phyloP scores from a whole-genome alignment of 805 yeast genomes.

The Wickerhamomyces subpelliculosus region DNA sequence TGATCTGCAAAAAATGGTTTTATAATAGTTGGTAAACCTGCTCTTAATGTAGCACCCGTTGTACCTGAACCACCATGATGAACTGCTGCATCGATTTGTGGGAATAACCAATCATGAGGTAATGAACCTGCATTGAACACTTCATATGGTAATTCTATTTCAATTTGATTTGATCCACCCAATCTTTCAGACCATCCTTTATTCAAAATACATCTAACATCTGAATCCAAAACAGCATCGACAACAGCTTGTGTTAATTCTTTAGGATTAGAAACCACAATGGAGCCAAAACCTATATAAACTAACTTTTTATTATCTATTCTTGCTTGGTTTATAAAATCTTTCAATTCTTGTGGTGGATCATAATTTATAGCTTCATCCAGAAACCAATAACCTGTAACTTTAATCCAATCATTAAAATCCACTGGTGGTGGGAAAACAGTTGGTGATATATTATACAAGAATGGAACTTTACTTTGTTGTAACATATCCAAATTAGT shows the following conservation, averaged over 20 bases:
- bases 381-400: slow-evolving; percentile 93
- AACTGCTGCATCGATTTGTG: slow-evolving; percentile 85
- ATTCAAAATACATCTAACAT: slow-evolving; percentile 78
- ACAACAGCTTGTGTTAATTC: slow-evolving; percentile 72
- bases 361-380: slow-evolving; percentile 52
- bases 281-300: slow-evolving; percentile 93
- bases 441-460: slow-evolving; percentile 83
- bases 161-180: slow-evolving; percentile 28
- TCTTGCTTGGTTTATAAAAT: slow-evolving; percentile 59
- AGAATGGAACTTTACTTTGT: slow-evolving; percentile 76
- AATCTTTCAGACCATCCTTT: slow-evolving; percentile 92
- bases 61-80: slow-evolving; percentile 98
- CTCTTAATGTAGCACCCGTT: slow-evolving; percentile 83
- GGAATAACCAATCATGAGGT: slow-evolving; percentile 94
- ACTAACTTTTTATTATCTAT: slow-evolving; percentile 61
- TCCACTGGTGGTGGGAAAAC: slow-evolving; percentile 91
- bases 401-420: slow-evolving; percentile 91
- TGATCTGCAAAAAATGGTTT: slow-evolving; percentile 98
- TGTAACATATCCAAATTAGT: slow-evolving; percentile 68
- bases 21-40: slow-evolving; percentile 83
- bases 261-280: slow-evolving; percentile 79
- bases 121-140: slow-evolving; percentile 64
- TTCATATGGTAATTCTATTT: slow-evolving; percentile 51
- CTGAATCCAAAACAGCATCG: slow-evolving; percentile 74
- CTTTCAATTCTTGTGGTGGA: slow-evolving; percentile 52